phyloP scores from a whole-genome alignment of 1,284 basidiomycete genomes.

The Malassezia pachydermatis region DNA sequence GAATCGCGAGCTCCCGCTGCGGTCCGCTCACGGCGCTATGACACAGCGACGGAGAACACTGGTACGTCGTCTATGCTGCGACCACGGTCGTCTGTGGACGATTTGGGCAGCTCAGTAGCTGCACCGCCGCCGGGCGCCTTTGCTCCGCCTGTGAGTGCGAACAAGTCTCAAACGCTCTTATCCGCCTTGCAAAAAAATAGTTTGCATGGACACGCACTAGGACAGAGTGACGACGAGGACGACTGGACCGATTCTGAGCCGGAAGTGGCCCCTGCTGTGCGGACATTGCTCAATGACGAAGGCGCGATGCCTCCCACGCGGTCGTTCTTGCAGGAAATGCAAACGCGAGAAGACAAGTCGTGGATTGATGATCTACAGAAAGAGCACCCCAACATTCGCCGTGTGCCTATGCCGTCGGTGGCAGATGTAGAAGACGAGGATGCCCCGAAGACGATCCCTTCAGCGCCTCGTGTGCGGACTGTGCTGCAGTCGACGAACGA shows the following conservation, averaged over 20 bases:
- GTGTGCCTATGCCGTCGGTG: constrained; percentile 2
- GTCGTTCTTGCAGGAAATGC: constrained; percentile 12
- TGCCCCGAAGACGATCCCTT: neutral
- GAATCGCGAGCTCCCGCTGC: neutral
- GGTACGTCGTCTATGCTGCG: no score
- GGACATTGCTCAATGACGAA: neutral
- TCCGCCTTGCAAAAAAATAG: neutral
- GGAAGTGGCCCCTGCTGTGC: neutral
- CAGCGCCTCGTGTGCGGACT: constrained; percentile 6
- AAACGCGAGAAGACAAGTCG: neutral
- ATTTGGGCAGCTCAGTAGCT: constrained; percentile 9
- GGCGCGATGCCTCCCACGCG: neutral
- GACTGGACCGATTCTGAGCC: constrained; percentile 8
- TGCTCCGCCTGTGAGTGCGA: neutral
- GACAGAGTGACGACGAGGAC: neutral
- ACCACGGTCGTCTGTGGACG: neutral
- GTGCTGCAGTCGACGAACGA: constrained; percentile 2
- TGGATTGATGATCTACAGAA: constrained; percentile 4
- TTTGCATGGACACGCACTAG: neutral
- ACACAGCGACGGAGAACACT: neutral
- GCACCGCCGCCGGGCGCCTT: constrained; percentile 13
- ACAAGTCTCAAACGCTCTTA: constrained; percentile 2
- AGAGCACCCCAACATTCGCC: neutral
- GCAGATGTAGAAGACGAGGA: constrained; percentile 10
- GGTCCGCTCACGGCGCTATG: constrained; percentile 11